These are phyloP conservation scores for Neoboletus brunneissimus DNA, from an alignment of 768 basidiomycete species.

Conservation along the genomic window DNA sequence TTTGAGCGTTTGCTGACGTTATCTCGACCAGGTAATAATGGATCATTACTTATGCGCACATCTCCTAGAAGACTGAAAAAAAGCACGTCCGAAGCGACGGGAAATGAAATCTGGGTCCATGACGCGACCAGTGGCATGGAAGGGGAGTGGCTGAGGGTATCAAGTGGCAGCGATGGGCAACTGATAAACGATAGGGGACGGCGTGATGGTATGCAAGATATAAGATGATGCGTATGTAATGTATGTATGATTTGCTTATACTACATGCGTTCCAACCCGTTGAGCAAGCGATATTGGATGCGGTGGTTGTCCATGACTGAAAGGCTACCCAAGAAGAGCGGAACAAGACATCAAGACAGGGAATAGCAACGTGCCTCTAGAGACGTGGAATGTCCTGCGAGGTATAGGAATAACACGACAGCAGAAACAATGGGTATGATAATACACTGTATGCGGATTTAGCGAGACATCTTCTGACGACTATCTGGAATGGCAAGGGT, in stretches of 20 bases:
- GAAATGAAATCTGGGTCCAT: conserved; percentile 9
- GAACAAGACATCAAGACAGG: conserved; percentile 31
- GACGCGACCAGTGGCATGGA: neutral
- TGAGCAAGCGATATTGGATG: conserved; percentile 24
- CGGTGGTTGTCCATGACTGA: conserved; percentile 24
- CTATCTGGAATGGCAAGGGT: neutral
- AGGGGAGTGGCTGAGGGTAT: conserved; percentile 3
- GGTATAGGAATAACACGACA: conserved; percentile 12
- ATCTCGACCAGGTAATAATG: neutral
- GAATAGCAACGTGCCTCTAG: neutral
- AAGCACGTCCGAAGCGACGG: neutral
- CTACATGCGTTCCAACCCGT: conserved; percentile 34
- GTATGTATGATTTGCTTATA: conserved; percentile 30
- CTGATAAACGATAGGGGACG: conserved; percentile 6
- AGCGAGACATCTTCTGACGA: conserved; percentile 9
- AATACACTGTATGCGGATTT: conserved; percentile 17
- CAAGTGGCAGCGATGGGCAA: conserved; percentile 1
- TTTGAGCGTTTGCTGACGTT: conserved; percentile 2
- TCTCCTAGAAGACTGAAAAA: neutral
- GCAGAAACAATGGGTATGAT: neutral
- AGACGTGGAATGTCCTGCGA: neutral
- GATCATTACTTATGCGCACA: neutral
- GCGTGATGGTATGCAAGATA: conserved; percentile 21
- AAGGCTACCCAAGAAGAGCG: conserved; percentile 26
- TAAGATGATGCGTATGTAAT: conserved; percentile 22